Conservation (phyloP, 2,329 filamentous ascomycete species). For the Nannizziopsis arthrosporioides region DNA sequence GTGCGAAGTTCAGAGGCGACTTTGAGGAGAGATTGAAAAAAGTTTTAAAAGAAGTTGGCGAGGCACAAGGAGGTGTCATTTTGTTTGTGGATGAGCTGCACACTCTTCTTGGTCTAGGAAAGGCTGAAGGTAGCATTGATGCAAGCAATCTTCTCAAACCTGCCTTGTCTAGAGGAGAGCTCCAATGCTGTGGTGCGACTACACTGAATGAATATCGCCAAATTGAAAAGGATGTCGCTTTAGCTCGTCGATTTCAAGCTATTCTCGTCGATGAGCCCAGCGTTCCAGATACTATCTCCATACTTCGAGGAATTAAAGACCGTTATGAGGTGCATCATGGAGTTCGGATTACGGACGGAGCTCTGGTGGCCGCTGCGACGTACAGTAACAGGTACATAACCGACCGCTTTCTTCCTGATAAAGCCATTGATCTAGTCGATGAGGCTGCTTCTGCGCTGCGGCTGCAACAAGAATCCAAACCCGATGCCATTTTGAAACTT, state of each 20-base stretch:
- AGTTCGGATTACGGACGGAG: constrained; percentile 84
- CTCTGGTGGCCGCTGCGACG: constrained; percentile 80
- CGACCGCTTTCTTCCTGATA: constrained; percentile 89
- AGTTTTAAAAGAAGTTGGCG: constrained; percentile 80
- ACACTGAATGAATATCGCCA: constrained; percentile 82
- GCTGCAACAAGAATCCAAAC: constrained; percentile 91
- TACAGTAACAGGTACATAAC: constrained; percentile 95
- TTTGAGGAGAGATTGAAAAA: constrained; percentile 91
- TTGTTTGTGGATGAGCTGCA: constrained; percentile 94
- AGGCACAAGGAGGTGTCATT: constrained; percentile 79
- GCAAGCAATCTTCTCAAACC: constrained; percentile 92
- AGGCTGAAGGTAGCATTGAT: constrained; percentile 92
- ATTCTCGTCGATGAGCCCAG: constrained; percentile 86
- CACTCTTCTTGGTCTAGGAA: constrained; percentile 79
- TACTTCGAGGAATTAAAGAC: constrained; percentile 91
- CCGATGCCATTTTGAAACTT: constrained; percentile 81
- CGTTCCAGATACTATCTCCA: constrained; percentile 87
- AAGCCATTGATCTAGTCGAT: constrained; percentile 93
- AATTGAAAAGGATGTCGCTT: constrained; percentile 91
- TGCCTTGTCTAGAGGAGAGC: constrained; percentile 77
- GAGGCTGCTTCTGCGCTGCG: constrained; percentile 85
- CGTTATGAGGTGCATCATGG: constrained; percentile 96
- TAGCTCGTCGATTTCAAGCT: constrained; percentile 86
- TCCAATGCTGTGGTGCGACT: constrained; percentile 92
- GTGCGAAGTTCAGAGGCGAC: constrained; percentile 88